A percentile compares a stretch with the other conserved stretches of the same genome.
Conservation (phyloP, 768 basidiomycete species). For the Hygrocybe punicea region DNA sequence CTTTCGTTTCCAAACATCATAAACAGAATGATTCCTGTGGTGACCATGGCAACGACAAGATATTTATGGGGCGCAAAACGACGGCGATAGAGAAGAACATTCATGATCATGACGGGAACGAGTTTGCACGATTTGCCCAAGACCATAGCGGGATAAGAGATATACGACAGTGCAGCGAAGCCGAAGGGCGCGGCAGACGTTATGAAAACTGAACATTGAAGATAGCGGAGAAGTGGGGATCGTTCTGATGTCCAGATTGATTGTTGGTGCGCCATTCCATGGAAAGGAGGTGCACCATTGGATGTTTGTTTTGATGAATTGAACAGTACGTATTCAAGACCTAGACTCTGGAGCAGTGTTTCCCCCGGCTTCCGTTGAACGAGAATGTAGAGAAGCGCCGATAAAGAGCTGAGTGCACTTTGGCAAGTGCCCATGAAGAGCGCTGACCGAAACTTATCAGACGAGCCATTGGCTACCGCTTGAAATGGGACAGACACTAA, state of each 20-base stretch:
- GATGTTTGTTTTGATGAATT: constrained; percentile 17
- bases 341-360: constrained; percentile 55
- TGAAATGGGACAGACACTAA: constrained; percentile 83
- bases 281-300: constrained; percentile 27
- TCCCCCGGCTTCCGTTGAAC: constrained; percentile 54
- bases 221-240: constrained; percentile 65
- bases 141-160: constrained; percentile 98
- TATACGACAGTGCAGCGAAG: constrained; percentile 90
- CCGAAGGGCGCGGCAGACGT: constrained; percentile 93
- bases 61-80: constrained; percentile 94
- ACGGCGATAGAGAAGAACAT: constrained; percentile 90
- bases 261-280: constrained; percentile 29
- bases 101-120: constrained; percentile 98
- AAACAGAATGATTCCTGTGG: constrained; percentile 85
- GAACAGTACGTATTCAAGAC: constrained; percentile 43
- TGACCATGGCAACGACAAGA: constrained; percentile 90
- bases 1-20: constrained; percentile 80
- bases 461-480: constrained; percentile 56
- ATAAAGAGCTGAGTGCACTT: constrained; percentile 70
- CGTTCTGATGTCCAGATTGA: constrained; percentile 30
- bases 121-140: constrained; percentile 99
- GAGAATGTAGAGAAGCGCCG: constrained; percentile 73
- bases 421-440: constrained; percentile 85
- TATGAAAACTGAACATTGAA: constrained; percentile 84
- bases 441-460: constrained; percentile 79